Conservation (phyloP, 2,329 filamentous ascomycete species). For the Aspergillus latus region DNA sequence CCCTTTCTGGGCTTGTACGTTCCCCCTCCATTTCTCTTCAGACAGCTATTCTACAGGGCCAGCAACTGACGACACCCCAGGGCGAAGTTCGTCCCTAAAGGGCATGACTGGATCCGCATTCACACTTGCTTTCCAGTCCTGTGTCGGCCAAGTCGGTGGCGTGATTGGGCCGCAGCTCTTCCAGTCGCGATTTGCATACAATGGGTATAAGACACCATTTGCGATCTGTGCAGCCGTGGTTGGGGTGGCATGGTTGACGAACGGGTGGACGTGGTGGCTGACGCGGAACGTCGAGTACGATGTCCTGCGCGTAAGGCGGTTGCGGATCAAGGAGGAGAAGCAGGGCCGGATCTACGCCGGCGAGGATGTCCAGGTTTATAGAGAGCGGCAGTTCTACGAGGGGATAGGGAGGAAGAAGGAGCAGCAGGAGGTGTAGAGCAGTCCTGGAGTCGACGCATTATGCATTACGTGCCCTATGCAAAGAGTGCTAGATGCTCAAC, state of each 20-base stretch:
- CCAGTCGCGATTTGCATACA: constrained; percentile 10
- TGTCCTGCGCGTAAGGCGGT: constrained; percentile 1
- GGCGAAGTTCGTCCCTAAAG: constrained; percentile 11
- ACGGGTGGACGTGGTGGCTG: constrained; percentile 17
- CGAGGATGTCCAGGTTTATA: constrained; percentile 13
- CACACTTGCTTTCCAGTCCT: constrained; percentile 15
- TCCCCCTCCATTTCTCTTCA: background rate
- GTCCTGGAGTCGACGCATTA: background rate
- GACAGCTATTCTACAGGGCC: background rate
- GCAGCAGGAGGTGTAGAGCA: background rate
- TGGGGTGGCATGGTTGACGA: constrained; percentile 10
- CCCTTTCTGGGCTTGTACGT: constrained; percentile 19
- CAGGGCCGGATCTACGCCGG: constrained; percentile 12
- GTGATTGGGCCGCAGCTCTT: constrained; percentile 15
- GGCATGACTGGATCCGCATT: constrained; percentile 15
- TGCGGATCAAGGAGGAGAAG: constrained; percentile 10
- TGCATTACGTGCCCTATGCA: no score
- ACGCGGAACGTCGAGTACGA: constrained; percentile 11
- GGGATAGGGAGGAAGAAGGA: background rate
- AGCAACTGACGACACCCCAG: background rate
- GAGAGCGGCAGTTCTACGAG: constrained; percentile 10
- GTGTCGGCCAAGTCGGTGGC: constrained; percentile 17
- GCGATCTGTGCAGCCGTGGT: constrained; percentile 12
- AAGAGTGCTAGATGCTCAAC: no score
- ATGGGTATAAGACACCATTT: constrained; percentile 17